phyloP scores from a whole-genome alignment of 176 grass and related monocot genomes.

The Oryza punctata region DNA sequence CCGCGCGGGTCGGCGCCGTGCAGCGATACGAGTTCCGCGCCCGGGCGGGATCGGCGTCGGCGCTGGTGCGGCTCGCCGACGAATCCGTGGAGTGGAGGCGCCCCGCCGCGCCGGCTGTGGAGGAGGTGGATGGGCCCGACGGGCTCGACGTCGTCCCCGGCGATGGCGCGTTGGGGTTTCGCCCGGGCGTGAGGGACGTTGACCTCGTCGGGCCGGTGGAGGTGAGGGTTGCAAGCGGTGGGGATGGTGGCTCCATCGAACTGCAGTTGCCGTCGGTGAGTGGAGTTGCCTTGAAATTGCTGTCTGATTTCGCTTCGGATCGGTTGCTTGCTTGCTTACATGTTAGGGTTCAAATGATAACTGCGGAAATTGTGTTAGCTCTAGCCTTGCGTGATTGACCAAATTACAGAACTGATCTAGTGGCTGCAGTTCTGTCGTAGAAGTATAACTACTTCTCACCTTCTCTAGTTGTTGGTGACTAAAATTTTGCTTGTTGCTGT shows the following conservation, averaged over 20 bases:
- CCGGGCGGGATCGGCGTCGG: conserved; percentile 33
- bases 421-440: not conserved
- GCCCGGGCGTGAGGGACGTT: conserved; percentile 52
- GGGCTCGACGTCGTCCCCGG: conserved; percentile 64
- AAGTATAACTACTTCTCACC: not conserved
- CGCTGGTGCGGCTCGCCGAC: conserved; percentile 47
- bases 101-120: conserved; percentile 33
- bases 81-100: conserved; percentile 58
- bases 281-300: conserved; percentile 40
- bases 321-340: not conserved
- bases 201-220: conserved; percentile 81
- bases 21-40: conserved; percentile 76
- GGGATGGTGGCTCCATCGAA: conserved; percentile 48
- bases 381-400: not conserved
- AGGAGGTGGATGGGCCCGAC: conserved; percentile 62
- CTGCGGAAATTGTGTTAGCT: not conserved
- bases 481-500: not conserved
- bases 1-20: conserved; percentile 41
- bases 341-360: not conserved
- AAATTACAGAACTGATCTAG: not conserved
- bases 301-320: conserved; percentile 28
- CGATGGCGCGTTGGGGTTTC: conserved; percentile 31
- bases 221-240: conserved; percentile 43
- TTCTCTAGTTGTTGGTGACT: not conserved
- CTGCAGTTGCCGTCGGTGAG: conserved; percentile 74